Evolutionary conservation across 2,329 filamentous ascomycete genomes (phyloP).

Genomic region (Ramichloridium luteum): DNA sequence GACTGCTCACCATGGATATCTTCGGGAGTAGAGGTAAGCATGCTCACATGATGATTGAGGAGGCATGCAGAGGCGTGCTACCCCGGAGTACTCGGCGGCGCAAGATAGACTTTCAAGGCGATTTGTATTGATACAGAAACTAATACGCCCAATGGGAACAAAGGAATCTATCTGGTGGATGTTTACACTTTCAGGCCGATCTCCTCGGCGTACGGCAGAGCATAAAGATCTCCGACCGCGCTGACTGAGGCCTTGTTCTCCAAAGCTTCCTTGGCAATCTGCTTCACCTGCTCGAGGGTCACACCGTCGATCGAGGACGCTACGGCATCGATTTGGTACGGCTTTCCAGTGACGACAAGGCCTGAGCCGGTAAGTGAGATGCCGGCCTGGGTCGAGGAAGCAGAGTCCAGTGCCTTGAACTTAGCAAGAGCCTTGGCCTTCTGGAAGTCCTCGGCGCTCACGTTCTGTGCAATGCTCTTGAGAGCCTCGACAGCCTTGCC

Average conservation of each 20-base stretch:
- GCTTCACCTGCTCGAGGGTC: constrained; percentile 69
- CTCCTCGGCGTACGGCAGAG: constrained; percentile 86
- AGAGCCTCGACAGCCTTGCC: constrained; percentile 68
- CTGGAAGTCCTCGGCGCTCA: constrained; percentile 72
- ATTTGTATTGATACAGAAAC: constrained; percentile 24
- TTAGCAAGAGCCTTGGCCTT: constrained; percentile 91
- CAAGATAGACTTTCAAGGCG: too few species aligned
- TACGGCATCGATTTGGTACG: constrained; percentile 71
- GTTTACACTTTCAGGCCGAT: constrained; percentile 87
- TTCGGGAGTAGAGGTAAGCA: too few species aligned
- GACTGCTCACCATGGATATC: too few species aligned
- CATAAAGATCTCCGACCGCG: constrained; percentile 79
- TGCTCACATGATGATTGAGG: too few species aligned
- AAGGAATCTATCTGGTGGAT: constrained; percentile 18
- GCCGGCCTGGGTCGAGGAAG: constrained; percentile 64
- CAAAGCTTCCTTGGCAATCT: constrained; percentile 81
- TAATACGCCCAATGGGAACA: constrained; percentile 18
- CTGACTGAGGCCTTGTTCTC: constrained; percentile 82
- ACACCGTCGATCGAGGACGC: constrained; percentile 70
- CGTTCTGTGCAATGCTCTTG: constrained; percentile 59
- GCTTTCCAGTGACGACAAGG: constrained; percentile 67
- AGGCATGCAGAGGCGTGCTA: too few species aligned
- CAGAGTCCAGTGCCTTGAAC: constrained; percentile 75
- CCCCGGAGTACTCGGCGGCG: too few species aligned
- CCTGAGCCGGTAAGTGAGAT: constrained; percentile 75